Evolutionary conservation across 2,329 filamentous ascomycete genomes (phyloP).

Genomic region (Phialophora expanda): DNA sequence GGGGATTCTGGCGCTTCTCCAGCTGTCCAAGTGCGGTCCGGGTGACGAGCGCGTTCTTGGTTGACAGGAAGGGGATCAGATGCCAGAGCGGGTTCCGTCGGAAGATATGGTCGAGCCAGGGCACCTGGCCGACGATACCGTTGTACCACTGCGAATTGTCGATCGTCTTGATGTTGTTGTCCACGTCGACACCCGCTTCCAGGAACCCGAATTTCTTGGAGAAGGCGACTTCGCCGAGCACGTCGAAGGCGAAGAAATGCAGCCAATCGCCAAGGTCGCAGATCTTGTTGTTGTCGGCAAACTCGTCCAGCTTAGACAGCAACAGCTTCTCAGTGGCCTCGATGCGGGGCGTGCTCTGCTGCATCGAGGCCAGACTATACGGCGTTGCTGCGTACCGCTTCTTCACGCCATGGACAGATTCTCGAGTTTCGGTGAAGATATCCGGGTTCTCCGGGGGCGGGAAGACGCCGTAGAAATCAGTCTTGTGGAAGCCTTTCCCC

Average conservation of each 20-base stretch:
- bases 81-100: conserved; percentile 58
- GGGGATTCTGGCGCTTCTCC: conserved; percentile 50
- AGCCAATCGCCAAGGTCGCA: conserved; percentile 54
- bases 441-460: conserved; percentile 63
- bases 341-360: conserved; percentile 40
- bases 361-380: conserved; percentile 42
- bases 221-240: conserved; percentile 48
- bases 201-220: conserved; percentile 59
- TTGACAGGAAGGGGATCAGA: conserved; percentile 52
- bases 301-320: conserved; percentile 50
- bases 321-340: conserved; percentile 52
- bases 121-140: conserved; percentile 42
- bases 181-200: conserved; percentile 57
- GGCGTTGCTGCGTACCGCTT: conserved; percentile 54
- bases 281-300: conserved; percentile 46
- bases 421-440: conserved; percentile 62
- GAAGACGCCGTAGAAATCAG: conserved; percentile 60
- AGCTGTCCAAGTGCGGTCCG: conserved; percentile 53
- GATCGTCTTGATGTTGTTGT: conserved; percentile 59
- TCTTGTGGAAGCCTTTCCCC: conserved; percentile 61
- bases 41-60: conserved; percentile 57
- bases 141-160: conserved; percentile 49
- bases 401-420: conserved; percentile 61
- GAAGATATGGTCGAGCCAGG: conserved; percentile 56
- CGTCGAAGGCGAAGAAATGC: conserved; percentile 48